Evolutionary conservation across 1,284 basidiomycete species (phyloP), one percentile per base, ranked within the genome.

Genomic region (Trichosporon sp.): DNA sequence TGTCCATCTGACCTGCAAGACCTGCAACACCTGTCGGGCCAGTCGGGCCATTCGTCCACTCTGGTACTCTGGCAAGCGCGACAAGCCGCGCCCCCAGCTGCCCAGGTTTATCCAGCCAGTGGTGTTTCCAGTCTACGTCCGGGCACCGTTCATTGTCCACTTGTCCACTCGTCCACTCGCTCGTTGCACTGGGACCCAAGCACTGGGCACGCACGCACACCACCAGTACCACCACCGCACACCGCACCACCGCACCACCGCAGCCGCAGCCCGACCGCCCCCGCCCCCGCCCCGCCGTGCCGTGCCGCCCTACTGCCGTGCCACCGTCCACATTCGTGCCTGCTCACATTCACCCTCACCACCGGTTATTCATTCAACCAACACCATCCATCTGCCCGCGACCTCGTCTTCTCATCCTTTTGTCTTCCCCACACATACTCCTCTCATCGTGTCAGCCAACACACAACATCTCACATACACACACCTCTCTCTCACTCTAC

Each of bases 331-430:
- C 51, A 21, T 26, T 11, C 51, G 51, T 54, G 51, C 51, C 51
- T 54, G 51, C 51, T 21, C 51, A 54, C 51, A 54, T 54, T 54
- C 51, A 54, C 51, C 21, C 51, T 54, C 21, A 54, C 51, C 51
- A 54, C 51, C 51, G 51, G 51, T 26, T 54, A 54, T 54, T 54
- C 51, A 54, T 19, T 54, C 51, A 26, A 10, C 51, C 51, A 54
- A 54, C 51, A 54, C 51, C 51, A 54, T 54, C 51, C 51, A 54
- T 54, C 51, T 54, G 51, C 51, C 51, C 51, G n/a, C 51, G 16
- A 54, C 16, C 19, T 26, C 6, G n/a, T 26, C n/a, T 54, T 26
- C 51, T 54, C 51, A 54, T 54, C 51, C 51, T 54, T 54, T 54
- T 54, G 51, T 54, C 51, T 54, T 54, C 51, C 51, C 51, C 51